These are phyloP conservation scores for Vigna trinervia DNA, from an alignment of 306 rosid genomes.

Conservation along the genomic window DNA sequence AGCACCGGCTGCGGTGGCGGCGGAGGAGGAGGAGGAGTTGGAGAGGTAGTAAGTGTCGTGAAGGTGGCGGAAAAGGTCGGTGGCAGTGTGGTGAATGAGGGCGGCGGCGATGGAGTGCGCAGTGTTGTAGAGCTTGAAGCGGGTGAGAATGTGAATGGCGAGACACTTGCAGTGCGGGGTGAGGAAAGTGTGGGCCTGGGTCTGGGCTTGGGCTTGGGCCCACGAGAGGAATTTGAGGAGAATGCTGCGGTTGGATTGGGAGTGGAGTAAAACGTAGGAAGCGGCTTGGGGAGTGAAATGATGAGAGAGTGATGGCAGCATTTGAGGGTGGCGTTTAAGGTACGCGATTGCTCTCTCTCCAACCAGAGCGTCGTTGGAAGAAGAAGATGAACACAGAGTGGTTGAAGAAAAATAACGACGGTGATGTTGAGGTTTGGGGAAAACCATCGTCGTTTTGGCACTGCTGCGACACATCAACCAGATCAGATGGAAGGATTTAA, in stretches of 20 bases:
- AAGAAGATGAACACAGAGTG: not conserved
- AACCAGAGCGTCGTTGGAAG: not conserved
- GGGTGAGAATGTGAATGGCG: constrained; percentile 86
- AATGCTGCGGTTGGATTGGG: constrained; percentile 62
- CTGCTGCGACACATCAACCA: too few species aligned
- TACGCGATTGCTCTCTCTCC: constrained; percentile 71
- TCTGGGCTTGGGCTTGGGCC: constrained; percentile 61
- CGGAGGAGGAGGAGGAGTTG: constrained; percentile 57
- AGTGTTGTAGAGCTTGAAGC: constrained; percentile 71
- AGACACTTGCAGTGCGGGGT: constrained; percentile 70
- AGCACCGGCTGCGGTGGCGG: constrained; percentile 75
- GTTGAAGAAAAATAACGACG: not conserved
- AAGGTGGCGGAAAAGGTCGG: constrained; percentile 60
- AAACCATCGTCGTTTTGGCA: not conserved
- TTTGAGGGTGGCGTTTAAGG: constrained; percentile 74
- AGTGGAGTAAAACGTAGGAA: constrained; percentile 69
- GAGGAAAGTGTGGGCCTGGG: constrained; percentile 59
- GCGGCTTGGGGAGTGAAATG: constrained; percentile 80
- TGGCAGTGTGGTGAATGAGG: constrained; percentile 49
- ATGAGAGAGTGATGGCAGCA: constrained; percentile 56
- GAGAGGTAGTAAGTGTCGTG: constrained; percentile 58
- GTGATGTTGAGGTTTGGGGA: not conserved
- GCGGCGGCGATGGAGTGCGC: constrained; percentile 74
- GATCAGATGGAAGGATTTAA: too few species aligned
- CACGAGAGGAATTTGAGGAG: constrained; percentile 68